Base-by-base conservation (phyloP, 805 yeast species). In the Kodamaea leandrae region DNA sequence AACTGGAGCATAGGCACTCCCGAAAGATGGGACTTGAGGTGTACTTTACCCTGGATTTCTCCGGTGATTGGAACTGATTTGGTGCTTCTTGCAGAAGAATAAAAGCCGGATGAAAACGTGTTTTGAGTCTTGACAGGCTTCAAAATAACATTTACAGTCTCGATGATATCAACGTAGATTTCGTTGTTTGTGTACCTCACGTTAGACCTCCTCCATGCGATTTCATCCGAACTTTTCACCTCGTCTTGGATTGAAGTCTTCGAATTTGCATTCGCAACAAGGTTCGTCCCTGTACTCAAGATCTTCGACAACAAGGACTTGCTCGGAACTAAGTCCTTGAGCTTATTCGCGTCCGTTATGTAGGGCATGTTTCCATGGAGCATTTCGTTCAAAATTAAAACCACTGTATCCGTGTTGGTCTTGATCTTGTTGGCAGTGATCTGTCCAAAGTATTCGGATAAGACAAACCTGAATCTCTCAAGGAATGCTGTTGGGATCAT, bases 141-240 rank as follows among this genome's bases (percentile, higher is more conserved):
- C 16, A 81, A 59, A 0, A 83, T 71, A 26, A 83, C 74, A 47
- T 74, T 74, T 16, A 86, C 59, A 1, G 72, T 66, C 58, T 91
- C 99, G 2, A 72, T 70, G 4, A 93, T 58, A 61, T 93, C 98
- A 6, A 91, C 83, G 57, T 82, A 88, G 61, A 91, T 71, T 61
- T 91, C 98, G 60, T 91, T 88, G 49, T 81, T 81, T 3, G 86
- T 74, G 57, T 86, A 80, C 49, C 74, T 76, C n/a, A 85, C 83
- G 47, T 79, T 76, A 4, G 81, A 57, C 35, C 77, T 70, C 52
- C 98, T 75, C 98, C 98, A 91, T 1, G 96, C 96, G 6, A 67
- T 64, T 19, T 41, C 27, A 27, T n/a, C 19, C 20, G 19, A 13
- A n/a, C 14, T 17, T 21, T 27, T 34, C 14, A 15, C 14, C 12